Percentiles rank a stretch among this genome's conserved stretches.
Conservation (phyloP, 176 grass and related monocot genomes). For the Eremochloa ophiuroides region DNA sequence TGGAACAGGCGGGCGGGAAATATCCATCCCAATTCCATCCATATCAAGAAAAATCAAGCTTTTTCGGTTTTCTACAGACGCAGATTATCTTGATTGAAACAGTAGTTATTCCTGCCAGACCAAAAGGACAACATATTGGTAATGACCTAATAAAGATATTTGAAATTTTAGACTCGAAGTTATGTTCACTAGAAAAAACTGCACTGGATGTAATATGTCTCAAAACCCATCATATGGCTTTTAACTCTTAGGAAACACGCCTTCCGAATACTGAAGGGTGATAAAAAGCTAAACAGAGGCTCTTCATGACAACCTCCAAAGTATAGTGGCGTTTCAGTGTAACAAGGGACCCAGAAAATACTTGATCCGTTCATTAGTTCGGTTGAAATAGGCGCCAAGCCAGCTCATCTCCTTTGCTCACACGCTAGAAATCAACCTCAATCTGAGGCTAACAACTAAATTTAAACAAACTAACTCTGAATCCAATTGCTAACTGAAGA, state of each 20-base stretch:
- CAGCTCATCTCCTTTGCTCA: too few species aligned
- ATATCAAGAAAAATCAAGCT: too few species aligned
- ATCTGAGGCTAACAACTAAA: too few species aligned
- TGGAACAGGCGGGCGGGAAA: too few species aligned
- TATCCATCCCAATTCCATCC: too few species aligned
- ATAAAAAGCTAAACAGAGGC: too few species aligned
- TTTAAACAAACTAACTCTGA: too few species aligned
- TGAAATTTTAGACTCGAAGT: background rate
- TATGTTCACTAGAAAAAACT: background rate
- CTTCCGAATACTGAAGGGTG: background rate
- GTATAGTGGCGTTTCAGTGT: background rate
- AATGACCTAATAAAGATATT: background rate
- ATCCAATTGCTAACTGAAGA: too few species aligned
- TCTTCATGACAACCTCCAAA: background rate
- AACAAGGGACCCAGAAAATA: background rate
- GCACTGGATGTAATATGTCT: background rate
- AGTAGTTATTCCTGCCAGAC: background rate
- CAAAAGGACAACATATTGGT: background rate
- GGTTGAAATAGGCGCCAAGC: too few species aligned
- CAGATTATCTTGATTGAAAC: background rate
- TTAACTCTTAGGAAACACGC: background rate
- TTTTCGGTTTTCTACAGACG: too few species aligned
- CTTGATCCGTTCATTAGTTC: too few species aligned
- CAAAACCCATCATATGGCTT: background rate
- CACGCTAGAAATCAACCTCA: too few species aligned